Evolutionary conservation across 2,329 filamentous ascomycete genomes (phyloP).

Genomic region (Neopestalotiopsis clavispora): DNA sequence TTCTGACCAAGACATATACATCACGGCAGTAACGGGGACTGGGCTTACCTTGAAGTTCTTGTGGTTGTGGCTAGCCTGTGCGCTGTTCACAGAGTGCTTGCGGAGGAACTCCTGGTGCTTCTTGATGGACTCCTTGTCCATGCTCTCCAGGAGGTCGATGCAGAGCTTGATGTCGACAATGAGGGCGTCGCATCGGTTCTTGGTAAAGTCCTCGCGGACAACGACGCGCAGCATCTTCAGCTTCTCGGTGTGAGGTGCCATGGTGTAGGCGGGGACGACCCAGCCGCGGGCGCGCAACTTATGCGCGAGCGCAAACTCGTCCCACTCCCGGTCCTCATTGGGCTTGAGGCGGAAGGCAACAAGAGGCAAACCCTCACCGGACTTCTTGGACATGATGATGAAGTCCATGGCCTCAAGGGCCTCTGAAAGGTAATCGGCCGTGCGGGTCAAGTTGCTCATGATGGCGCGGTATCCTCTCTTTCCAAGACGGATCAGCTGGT

Average conservation of each 20-base stretch:
- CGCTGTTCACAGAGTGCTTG: slow-evolving; percentile 57
- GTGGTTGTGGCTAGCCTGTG: slow-evolving; percentile 58
- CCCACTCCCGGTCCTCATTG: slow-evolving; percentile 64
- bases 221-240: slow-evolving; percentile 94
- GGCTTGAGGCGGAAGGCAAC: slow-evolving; percentile 83
- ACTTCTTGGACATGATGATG: slow-evolving; percentile 82
- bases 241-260: slow-evolving; percentile 84
- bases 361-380: slow-evolving; percentile 81
- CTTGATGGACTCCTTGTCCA: slow-evolving; percentile 75
- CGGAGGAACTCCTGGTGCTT: slow-evolving; percentile 71
- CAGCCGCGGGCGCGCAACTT: slow-evolving; percentile 86
- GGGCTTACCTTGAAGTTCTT: slow-evolving; percentile 53
- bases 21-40: background rate
- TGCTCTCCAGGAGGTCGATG: slow-evolving; percentile 70
- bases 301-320: slow-evolving; percentile 82
- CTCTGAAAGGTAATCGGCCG: slow-evolving; percentile 82
- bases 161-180: slow-evolving; percentile 81
- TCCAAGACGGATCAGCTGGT: slow-evolving; percentile 93
- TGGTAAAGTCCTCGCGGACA: slow-evolving; percentile 89
- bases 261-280: slow-evolving; percentile 96
- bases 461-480: slow-evolving; percentile 91
- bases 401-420: slow-evolving; percentile 79
- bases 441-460: slow-evolving; percentile 92
- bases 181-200: slow-evolving; percentile 79
- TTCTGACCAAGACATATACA: too few species aligned